phyloP scores from a whole-genome alignment of 148 eudicot genomes.

The Nyssa sinensis region DNA sequence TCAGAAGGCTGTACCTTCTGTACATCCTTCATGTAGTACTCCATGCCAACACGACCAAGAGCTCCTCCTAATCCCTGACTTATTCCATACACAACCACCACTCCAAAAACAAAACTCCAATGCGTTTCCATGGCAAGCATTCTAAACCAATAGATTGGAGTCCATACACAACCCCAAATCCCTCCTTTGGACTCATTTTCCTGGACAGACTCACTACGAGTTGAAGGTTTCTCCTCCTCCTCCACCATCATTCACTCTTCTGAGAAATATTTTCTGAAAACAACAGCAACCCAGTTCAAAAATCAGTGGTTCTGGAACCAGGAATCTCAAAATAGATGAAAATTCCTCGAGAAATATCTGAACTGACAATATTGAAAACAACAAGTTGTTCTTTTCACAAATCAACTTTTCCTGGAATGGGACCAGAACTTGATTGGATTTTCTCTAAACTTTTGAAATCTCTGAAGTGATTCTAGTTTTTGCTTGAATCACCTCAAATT shows the following conservation, averaged over 20 bases:
- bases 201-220: slow-evolving; percentile 4
- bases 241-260: slow-evolving; percentile 27
- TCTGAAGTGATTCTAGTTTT: neutral
- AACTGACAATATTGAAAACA: neutral
- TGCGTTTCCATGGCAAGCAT: slow-evolving; percentile 70
- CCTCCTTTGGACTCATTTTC: slow-evolving; percentile 30
- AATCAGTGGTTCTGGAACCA: slow-evolving; percentile 17
- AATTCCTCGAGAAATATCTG: neutral
- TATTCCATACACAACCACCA: slow-evolving; percentile 74
- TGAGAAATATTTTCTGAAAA: neutral
- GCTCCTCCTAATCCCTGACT: slow-evolving; percentile 90
- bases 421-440: neutral
- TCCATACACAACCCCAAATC: slow-evolving; percentile 32
- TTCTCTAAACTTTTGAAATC: slow-evolving; percentile 1
- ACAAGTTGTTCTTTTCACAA: too few species aligned
- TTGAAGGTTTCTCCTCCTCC: slow-evolving; percentile 29
- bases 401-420: slow-evolving; percentile 1
- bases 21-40: slow-evolving; percentile 97
- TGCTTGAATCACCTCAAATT: neutral
- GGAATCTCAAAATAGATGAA: neutral
- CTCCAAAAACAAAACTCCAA: slow-evolving; percentile 93
- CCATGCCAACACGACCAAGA: slow-evolving; percentile 61
- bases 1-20: slow-evolving; percentile 98
- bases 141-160: slow-evolving; percentile 69
- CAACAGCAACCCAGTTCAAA: slow-evolving; percentile 16